These are phyloP conservation scores for Psidium guajava DNA, from an alignment of 345 rosid genomes.

Conservation along the genomic window DNA sequence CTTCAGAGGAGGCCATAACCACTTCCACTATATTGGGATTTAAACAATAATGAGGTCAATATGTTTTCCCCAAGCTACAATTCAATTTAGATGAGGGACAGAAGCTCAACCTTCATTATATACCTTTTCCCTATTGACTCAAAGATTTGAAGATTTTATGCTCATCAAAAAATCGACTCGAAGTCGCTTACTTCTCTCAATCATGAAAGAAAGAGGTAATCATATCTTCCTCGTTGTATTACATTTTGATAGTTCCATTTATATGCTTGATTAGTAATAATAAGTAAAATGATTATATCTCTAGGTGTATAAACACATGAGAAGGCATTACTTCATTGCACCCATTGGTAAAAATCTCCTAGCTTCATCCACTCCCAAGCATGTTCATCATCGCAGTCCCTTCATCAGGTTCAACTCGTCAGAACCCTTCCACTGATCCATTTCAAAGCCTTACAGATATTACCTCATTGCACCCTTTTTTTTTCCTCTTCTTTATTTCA, in stretches of 20 bases:
- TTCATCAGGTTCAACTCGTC: background rate
- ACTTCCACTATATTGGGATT: background rate
- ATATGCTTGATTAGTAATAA: background rate
- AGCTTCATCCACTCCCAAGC: background rate
- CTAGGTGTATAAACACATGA: background rate
- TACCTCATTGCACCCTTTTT: background rate
- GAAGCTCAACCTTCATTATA: background rate
- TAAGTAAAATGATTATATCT: background rate
- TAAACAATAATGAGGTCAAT: background rate
- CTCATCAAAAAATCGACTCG: background rate
- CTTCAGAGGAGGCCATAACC: background rate
- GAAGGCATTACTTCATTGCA: background rate
- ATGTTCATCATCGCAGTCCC: background rate
- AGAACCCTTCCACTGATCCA: background rate
- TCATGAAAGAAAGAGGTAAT: background rate
- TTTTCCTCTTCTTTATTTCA: background rate
- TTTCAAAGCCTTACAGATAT: background rate
- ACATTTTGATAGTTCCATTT: background rate
- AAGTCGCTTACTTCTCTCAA: background rate
- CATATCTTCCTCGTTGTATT: background rate
- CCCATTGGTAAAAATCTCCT: background rate
- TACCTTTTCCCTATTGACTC: background rate
- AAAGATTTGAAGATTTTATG: background rate
- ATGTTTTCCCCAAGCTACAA: background rate
- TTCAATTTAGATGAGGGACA: background rate